Percentiles rank a stretch among this genome's conserved stretches.
phyloP scores from a whole-genome alignment of 129 eudicot species.

The Tagetes patula region DNA sequence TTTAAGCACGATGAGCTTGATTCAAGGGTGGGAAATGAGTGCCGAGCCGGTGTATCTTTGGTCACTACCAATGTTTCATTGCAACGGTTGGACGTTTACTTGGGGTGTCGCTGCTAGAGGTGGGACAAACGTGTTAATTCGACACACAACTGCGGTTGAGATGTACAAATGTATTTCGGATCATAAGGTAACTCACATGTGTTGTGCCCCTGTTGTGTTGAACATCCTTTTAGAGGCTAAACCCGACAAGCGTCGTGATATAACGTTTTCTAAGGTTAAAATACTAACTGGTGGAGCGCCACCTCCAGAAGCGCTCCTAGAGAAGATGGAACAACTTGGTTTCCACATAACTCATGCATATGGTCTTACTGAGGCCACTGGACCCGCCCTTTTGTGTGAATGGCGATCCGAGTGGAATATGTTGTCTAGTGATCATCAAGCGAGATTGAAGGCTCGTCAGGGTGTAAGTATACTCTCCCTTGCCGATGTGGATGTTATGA shows the following conservation, averaged over 20 bases:
- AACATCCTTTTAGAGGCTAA: conserved; percentile 3
- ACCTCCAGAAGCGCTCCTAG: background rate
- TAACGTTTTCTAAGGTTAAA: background rate
- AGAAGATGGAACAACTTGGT: conserved; percentile 2
- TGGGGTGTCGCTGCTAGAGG: conserved; percentile 8
- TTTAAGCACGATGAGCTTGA: background rate
- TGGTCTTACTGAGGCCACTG: conserved; percentile 12
- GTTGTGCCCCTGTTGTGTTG: conserved; percentile 8
- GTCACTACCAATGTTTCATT: conserved; percentile 6
- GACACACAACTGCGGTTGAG: background rate
- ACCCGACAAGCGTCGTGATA: background rate
- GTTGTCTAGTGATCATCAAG: background rate
- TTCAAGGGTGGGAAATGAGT: conserved; percentile 6
- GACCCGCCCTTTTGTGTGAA: background rate
- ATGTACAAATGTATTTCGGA: background rate
- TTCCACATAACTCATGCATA: conserved; percentile 9
- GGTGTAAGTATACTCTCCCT: conserved; percentile 9
- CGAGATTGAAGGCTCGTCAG: conserved; percentile 4
- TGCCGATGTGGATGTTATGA: background rate
- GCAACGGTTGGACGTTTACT: conserved; percentile 9
- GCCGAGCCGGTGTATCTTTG: background rate
- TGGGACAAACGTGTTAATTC: background rate
- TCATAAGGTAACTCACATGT: conserved; percentile 1
- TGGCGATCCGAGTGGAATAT: background rate
- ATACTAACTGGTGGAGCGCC: conserved; percentile 4